Evolutionary conservation across 2,329 filamentous ascomycete genomes (phyloP).

Genomic region (Phialocephala sp.): DNA sequence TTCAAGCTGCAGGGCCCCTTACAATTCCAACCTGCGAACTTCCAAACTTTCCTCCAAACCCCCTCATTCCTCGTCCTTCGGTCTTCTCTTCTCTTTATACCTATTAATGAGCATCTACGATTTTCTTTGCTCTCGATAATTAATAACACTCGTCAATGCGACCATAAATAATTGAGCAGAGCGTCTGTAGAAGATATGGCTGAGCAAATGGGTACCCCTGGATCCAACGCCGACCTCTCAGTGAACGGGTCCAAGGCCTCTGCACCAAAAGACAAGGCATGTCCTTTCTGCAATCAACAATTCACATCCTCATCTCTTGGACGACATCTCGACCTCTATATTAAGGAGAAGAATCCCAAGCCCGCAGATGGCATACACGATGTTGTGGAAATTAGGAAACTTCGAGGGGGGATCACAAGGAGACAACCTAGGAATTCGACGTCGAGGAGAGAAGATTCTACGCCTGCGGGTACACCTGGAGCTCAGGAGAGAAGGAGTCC

Average conservation of each 20-base stretch:
- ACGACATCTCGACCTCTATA: slow-evolving; percentile 91
- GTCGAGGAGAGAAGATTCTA: slow-evolving; percentile 60
- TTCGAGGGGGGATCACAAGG: slow-evolving; percentile 85
- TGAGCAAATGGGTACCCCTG: slow-evolving; percentile 43
- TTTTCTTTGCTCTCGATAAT: not conserved
- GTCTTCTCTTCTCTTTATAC: not conserved
- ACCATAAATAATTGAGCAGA: slow-evolving; percentile 23
- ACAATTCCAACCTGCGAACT: slow-evolving; percentile 17
- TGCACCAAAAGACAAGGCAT: slow-evolving; percentile 77
- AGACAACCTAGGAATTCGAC: slow-evolving; percentile 76
- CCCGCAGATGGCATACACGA: slow-evolving; percentile 85
- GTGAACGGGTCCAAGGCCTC: slow-evolving; percentile 38
- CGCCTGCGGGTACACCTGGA: slow-evolving; percentile 58
- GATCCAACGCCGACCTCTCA: slow-evolving; percentile 42
- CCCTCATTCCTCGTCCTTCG: slow-evolving; percentile 16
- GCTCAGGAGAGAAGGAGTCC: slow-evolving; percentile 44
- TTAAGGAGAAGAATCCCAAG: slow-evolving; percentile 92
- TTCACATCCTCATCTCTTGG: slow-evolving; percentile 95
- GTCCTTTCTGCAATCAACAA: slow-evolving; percentile 84
- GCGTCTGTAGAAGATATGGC: slow-evolving; percentile 37
- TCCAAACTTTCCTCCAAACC: slow-evolving; percentile 11
- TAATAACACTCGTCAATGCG: slow-evolving; percentile 33
- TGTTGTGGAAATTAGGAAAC: slow-evolving; percentile 84
- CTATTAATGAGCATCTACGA: slow-evolving; percentile 1
- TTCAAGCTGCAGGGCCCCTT: slow-evolving; percentile 33